A percentile compares a stretch with the other conserved stretches of the same genome.
These are phyloP conservation scores for Rusavskia elegans DNA, from an alignment of 495 filamentous ascomycete genomes.

Conservation along the genomic window DNA sequence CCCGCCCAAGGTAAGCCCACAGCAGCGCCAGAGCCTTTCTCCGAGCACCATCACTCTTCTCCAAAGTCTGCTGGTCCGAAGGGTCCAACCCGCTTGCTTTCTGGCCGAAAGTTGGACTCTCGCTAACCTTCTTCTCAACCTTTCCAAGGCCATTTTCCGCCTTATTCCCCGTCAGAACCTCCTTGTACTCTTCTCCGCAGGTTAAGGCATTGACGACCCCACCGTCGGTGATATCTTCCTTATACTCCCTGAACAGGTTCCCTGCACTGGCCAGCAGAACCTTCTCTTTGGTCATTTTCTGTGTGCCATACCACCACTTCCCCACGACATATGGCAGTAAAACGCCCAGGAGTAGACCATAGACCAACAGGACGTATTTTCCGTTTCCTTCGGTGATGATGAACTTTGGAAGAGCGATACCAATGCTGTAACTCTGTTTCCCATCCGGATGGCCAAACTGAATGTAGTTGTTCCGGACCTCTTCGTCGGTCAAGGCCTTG, in stretches of 20 bases:
- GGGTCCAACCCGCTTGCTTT: slow-evolving; percentile 40
- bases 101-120: slow-evolving; percentile 33
- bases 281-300: slow-evolving; percentile 77
- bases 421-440: slow-evolving; percentile 95
- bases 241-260: slow-evolving; percentile 82
- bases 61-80: slow-evolving; percentile 54
- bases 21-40: slow-evolving; percentile 78
- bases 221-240: slow-evolving; percentile 63
- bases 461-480: slow-evolving; percentile 88
- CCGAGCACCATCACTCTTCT: slow-evolving; percentile 52
- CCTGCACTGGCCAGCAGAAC: slow-evolving; percentile 84
- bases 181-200: slow-evolving; percentile 64
- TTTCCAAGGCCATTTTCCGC: slow-evolving; percentile 61
- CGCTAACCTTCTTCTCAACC: slow-evolving; percentile 61
- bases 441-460: slow-evolving; percentile 94
- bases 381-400: slow-evolving; percentile 86
- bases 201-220: slow-evolving; percentile 68
- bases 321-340: slow-evolving; percentile 86
- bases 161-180: slow-evolving; percentile 53
- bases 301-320: slow-evolving; percentile 96
- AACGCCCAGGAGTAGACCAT: slow-evolving; percentile 73
- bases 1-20: slow-evolving; percentile 85
- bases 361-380: slow-evolving; percentile 86
- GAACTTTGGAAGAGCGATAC: slow-evolving; percentile 87
- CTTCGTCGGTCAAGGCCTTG: slow-evolving; percentile 92